Base-by-base conservation (phyloP, 2,329 filamentous ascomycete genomes). In the Scedosporium boydii region DNA sequence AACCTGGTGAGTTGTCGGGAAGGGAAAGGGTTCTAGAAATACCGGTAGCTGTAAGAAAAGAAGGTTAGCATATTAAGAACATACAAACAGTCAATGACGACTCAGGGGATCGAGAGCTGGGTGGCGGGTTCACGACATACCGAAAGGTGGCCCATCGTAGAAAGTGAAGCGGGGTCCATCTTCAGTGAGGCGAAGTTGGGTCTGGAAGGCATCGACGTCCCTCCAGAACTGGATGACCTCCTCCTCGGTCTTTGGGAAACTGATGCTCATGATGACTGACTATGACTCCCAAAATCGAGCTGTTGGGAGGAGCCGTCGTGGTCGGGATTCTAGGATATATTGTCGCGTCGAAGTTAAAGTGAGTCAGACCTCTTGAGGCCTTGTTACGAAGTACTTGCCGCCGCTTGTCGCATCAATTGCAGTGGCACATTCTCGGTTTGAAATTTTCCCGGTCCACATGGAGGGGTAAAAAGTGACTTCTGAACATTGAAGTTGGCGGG, bases 151-250 rank as follows among this genome's bases (percentile, higher is more conserved):
- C 10, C 90, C 90, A 82, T 93, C 90, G 79, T 97, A 98, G 78
- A 99, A 99, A 63, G 92, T 96, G 74, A 96, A 99, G 61, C 87
- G 89, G 66, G 89, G 85, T 65, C 87, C 86, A 67, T 89, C 90
- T 74, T 90, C 84, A 10, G 93, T 95, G 64, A 98, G 85, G 34
- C 63, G 58, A 46, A 70, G 63, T 63, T 70, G 67, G 12, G 65
- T 68, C 38, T 69, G 65, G 61, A 70, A 69, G 48, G 68, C 68
- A 51, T 70, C 64, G 34, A 69, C 59, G 38, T 68, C 65, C 59
- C 61, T 60, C 67, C 67, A 69, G 48, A 63, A 59, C 26, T 62
- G 63, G 63, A 67, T 64, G 59, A 66, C 63, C 21, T 67, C 63
- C 60, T 67, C 64, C 56, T 68, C 65, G 34, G 64, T 64, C 58